Base-by-base conservation (phyloP, 768 basidiomycete species). In the Obba rivulosa region DNA sequence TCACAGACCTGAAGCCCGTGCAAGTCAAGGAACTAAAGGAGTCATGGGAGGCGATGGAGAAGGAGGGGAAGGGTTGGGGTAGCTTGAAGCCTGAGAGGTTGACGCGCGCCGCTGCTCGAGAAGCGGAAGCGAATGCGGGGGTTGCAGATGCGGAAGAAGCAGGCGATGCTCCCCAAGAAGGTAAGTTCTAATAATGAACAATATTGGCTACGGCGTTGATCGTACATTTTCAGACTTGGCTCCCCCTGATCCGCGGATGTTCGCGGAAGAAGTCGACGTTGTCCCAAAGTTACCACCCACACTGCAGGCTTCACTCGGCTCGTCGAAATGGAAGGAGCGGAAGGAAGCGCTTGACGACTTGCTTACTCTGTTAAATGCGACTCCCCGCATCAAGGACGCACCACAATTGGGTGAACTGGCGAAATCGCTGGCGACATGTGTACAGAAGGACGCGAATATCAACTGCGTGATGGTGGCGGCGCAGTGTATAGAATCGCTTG, bases 301-400 rank as follows among this genome's bases (percentile, higher is more conserved):
- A 48, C 73, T 97, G 51, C 80, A 88, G 49, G 72, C 82, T 2
- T 72, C 77, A 43, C 74, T 99, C 43, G 78, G 83, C 20, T 98
- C 96, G 3, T 82, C 91, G 0, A 97, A 98, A 67, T 99, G 96
- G 96, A 98, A 99, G 62, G 96, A 99, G 56, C 81, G 92, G 35
- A 93, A 97, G 61, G 89, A 94, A 58, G 87, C 80, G 2, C 71
- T 98, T 25, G 93, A 96, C 54, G 90, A 91, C 22, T 74, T 95
- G 20, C 73, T 82, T 39, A 77, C 78, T 2, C 67, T 91, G 31
- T 67, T 98, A 24, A 78, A 78, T 45, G 69, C 80, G 8, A 77
- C 85, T 2, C 83, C 85, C 11, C 79, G 83, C 49, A 87, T 97
- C 58, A 83, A 83, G 58, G 92, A 95, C 58, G 74, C 83, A 2